These are phyloP conservation scores for Hymenoscyphus salicellus DNA, from an alignment of 2,329 filamentous ascomycete genomes.

Conservation along the genomic window DNA sequence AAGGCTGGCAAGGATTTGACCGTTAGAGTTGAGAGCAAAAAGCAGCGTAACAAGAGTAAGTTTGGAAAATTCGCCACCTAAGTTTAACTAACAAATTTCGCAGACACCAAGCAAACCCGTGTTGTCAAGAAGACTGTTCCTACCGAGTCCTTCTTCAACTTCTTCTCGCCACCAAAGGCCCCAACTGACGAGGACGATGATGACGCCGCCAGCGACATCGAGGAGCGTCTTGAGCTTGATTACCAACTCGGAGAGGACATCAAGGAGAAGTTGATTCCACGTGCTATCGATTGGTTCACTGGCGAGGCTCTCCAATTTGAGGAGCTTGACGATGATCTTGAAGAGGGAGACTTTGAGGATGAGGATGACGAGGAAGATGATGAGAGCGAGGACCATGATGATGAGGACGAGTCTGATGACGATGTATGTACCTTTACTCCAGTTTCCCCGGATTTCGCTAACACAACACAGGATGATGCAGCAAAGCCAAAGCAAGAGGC, in stretches of 20 bases:
- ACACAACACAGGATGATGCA: constrained; percentile 67
- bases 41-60: constrained; percentile 99
- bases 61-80: constrained; percentile 14
- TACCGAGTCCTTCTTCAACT: constrained; percentile 92
- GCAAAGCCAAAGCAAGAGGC: constrained; percentile 92
- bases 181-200: constrained; percentile 68
- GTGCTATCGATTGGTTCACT: constrained; percentile 99
- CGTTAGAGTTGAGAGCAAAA: constrained; percentile 95
- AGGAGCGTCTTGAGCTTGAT: constrained; percentile 95
- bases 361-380: constrained; percentile 87
- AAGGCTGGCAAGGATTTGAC: constrained; percentile 90
- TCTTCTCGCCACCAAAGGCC: constrained; percentile 90
- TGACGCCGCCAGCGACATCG: constrained; percentile 82
- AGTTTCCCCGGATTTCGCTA: constrained; percentile 18
- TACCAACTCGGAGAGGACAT: constrained; percentile 99
- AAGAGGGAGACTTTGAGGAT: constrained; percentile 79
- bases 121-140: constrained; percentile 99
- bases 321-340: constrained; percentile 77
- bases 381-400: constrained; percentile 71
- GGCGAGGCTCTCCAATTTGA: constrained; percentile 96
- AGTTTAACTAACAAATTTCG: not conserved
- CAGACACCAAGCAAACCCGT: constrained; percentile 98
- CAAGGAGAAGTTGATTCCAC: constrained; percentile 98
- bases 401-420: constrained; percentile 78
- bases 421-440: constrained; percentile 51